Evolutionary conservation across 2,329 filamentous ascomycete species (phyloP), one percentile per base, ranked within the genome.

Genomic region (Colletotrichum sp.): DNA sequence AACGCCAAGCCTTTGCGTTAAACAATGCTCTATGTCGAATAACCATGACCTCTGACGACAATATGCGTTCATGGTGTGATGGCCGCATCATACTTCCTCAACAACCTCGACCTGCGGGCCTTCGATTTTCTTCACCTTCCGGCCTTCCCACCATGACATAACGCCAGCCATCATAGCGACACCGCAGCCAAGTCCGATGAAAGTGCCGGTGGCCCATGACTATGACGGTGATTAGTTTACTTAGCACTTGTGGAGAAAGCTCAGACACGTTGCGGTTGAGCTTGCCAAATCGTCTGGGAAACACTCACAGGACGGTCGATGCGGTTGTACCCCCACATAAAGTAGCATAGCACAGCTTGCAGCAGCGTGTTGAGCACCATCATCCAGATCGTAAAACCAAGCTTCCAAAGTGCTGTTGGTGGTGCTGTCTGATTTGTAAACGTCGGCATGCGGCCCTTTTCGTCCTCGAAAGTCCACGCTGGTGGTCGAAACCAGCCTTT

Each of bases 401-500:
- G 61, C 67, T 80, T 80, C 79, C 79, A 80, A 7, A 80, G 15
- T 21, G 79, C 48, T 12, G 79, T 80, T 1, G 79, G 79, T 26
- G 79, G 78, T 10, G 79, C 79, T 2, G 64, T 67, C 24, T 71
- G 66, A 8, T 78, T 77, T 1, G 79, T 80, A 16, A 80, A 79
- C 0, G 78, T 80, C 16, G 73, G 48, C 12, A 68, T 69, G 4
- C 65, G 36, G 28, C 28, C 67, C 34, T 78, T 78, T 1, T 75
- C 67, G 21, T 73, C 73, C 6, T 71, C 55, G 8, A 73, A 64
- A 1, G 78, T 76, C 80, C 80, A 81, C 3, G 76, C 78, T 2
- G 80, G 80, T 9, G 80, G 80, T 7, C 80, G 78, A 32, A 81
- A 81, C 80, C 80, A 81, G n/a, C 75, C 67, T 34, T 78, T 78